Conservation (phyloP, 441 rosid genomes). For the Rhodomyrtus psidioides region DNA sequence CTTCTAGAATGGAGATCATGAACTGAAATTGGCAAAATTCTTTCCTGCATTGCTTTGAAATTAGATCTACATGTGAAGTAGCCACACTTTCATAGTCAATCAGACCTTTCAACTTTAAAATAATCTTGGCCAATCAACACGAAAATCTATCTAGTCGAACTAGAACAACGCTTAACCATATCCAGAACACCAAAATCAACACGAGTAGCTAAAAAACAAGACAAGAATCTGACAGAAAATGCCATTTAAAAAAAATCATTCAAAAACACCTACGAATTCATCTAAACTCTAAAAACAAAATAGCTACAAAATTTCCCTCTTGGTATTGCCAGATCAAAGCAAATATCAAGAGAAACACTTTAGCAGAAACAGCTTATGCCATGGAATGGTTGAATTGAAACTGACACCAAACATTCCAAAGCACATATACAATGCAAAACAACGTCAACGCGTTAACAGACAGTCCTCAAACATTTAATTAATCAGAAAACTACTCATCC, state of each 20-base stretch:
- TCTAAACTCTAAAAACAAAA: neutral
- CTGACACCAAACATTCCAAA: neutral
- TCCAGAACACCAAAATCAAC: neutral
- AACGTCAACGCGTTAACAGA: neutral
- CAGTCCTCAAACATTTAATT: too few relatives aligned
- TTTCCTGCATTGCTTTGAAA: too few relatives aligned
- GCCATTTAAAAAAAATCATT: neutral
- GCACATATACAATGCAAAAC: neutral
- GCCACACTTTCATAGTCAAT: too few relatives aligned
- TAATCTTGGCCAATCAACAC: too few relatives aligned
- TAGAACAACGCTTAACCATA: conserved; percentile 1
- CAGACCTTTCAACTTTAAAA: too few relatives aligned
- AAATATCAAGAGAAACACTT: neutral
- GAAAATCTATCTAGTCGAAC: neutral
- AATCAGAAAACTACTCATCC: too few relatives aligned
- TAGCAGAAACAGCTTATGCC: neutral
- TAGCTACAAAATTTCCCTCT: neutral
- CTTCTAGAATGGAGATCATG: too few relatives aligned
- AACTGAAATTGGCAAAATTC: too few relatives aligned
- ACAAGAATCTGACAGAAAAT: neutral
- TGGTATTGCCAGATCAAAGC: neutral
- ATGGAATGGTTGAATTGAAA: neutral
- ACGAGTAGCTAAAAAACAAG: neutral
- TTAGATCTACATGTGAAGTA: too few relatives aligned
- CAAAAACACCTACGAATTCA: neutral